Conservation (phyloP, 2,329 filamentous ascomycete species). For the Thielaviopsis musarum region DNA sequence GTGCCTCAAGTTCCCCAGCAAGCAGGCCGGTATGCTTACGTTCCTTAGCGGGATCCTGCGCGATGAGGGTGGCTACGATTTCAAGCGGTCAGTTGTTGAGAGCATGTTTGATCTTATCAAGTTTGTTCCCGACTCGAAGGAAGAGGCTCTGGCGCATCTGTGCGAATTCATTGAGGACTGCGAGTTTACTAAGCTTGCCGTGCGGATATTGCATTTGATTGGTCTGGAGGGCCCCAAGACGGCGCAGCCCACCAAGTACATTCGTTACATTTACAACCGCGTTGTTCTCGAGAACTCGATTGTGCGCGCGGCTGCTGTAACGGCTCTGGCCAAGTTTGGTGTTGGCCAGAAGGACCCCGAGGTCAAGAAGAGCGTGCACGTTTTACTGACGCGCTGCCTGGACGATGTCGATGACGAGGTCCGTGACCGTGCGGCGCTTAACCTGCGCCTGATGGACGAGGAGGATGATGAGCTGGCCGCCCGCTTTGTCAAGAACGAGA, state of each 20-base stretch:
- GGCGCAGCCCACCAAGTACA: conserved; percentile 92
- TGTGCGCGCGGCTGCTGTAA: conserved; percentile 86
- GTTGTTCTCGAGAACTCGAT: conserved; percentile 95
- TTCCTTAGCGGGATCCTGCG: conserved; percentile 95
- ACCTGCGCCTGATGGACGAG: conserved; percentile 80
- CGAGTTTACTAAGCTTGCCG: conserved; percentile 95
- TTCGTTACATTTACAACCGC: conserved; percentile 97
- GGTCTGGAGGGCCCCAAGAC: conserved; percentile 92
- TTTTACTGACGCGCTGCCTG: conserved; percentile 80
- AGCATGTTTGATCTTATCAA: conserved; percentile 99
- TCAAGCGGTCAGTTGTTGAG: conserved; percentile 94
- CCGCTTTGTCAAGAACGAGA: conserved; percentile 90
- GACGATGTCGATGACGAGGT: conserved; percentile 98
- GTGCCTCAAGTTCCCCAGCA: conserved; percentile 93
- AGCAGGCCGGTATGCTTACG: conserved; percentile 92
- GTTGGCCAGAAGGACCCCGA: conserved; percentile 92
- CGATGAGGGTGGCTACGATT: conserved; percentile 95
- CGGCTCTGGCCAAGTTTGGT: conserved; percentile 89
- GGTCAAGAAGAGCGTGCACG: conserved; percentile 87
- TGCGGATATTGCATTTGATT: conserved; percentile 84
- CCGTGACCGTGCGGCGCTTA: conserved; percentile 83
- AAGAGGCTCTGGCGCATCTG: conserved; percentile 75
- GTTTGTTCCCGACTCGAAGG: conserved; percentile 79
- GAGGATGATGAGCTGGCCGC: conserved; percentile 77
- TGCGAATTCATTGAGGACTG: conserved; percentile 99